A percentile compares a stretch with the other conserved stretches of the same genome.
phyloP scores from a whole-genome alignment of 2,329 filamentous ascomycete species.

The Chaetomium sp. region DNA sequence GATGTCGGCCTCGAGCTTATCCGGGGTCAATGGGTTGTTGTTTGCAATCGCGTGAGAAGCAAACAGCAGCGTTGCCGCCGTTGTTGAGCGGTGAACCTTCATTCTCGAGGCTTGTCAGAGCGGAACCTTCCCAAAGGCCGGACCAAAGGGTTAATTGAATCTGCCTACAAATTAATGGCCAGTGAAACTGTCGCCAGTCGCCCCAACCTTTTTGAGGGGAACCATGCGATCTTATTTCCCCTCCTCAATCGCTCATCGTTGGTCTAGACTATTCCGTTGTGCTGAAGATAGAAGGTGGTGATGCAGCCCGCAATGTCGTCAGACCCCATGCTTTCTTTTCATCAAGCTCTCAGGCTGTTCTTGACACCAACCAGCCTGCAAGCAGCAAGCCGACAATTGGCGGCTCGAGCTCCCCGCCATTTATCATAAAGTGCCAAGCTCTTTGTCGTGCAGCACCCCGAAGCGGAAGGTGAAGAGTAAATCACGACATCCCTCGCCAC shows the following conservation, averaged over 20 bases:
- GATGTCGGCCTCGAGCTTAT: constrained; percentile 37
- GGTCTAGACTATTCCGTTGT: background rate
- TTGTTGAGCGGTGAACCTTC: constrained; percentile 9
- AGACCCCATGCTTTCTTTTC: background rate
- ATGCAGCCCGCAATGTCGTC: background rate
- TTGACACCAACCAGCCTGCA: too few species aligned
- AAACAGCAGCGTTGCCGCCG: constrained; percentile 5
- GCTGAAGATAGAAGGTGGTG: background rate
- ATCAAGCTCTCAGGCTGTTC: background rate
- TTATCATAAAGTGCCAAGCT: constrained; percentile 5
- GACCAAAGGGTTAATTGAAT: background rate
- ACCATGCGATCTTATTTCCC: background rate
- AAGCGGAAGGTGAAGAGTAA: constrained; percentile 2
- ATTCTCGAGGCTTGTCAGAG: background rate
- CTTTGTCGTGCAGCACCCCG: background rate
- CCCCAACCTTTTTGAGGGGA: background rate
- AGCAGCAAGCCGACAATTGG: too few species aligned
- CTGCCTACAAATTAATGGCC: background rate
- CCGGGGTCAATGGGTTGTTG: constrained; percentile 32
- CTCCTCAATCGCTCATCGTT: background rate
- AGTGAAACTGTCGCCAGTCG: background rate
- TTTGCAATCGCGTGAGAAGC: constrained; percentile 23
- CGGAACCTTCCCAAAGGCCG: background rate
- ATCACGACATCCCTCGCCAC: background rate
- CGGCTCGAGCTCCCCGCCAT: background rate